Percentiles rank a stretch among this genome's conserved stretches.
These are phyloP conservation scores for Fusarium guadeloupense DNA, from an alignment of 2,329 filamentous ascomycete species.

Conservation along the genomic window DNA sequence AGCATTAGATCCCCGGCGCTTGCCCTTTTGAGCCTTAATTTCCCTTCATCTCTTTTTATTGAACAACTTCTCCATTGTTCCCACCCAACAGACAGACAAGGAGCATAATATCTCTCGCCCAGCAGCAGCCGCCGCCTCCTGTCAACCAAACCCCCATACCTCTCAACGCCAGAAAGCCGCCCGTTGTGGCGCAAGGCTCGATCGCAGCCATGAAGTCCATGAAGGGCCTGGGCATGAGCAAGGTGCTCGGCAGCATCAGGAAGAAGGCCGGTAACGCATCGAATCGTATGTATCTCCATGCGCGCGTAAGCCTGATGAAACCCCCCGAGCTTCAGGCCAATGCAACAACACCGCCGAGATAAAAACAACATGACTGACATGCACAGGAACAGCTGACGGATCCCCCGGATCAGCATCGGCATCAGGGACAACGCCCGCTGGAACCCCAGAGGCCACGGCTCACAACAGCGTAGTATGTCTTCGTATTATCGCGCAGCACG, in stretches of 20 bases:
- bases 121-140: conserved; percentile 8
- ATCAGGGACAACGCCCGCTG: conserved; percentile 49
- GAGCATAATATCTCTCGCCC: too few species aligned
- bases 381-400: conserved; percentile 30
- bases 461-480: conserved; percentile 70
- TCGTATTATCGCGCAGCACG: conserved; percentile 7
- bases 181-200: conserved; percentile 37
- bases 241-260: conserved; percentile 65
- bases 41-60: conserved; percentile 17
- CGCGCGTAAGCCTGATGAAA: conserved; percentile 1
- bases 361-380: conserved; percentile 2
- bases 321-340: not conserved
- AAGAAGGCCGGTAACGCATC: conserved; percentile 53
- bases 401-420: conserved; percentile 44
- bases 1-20: conserved; percentile 28
- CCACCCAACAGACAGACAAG: not conserved
- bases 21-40: conserved; percentile 26
- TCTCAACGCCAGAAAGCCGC: conserved; percentile 17
- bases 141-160: conserved; percentile 7
- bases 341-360: conserved; percentile 6
- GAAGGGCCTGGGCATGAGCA: conserved; percentile 65
- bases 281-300: conserved; percentile 30
- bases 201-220: conserved; percentile 53
- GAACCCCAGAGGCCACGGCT: conserved; percentile 74
- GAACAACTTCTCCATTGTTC: not conserved